A percentile compares a stretch with the other conserved stretches of the same genome.
phyloP scores from a whole-genome alignment of 148 eudicot species.

The Camellia sinensis region DNA sequence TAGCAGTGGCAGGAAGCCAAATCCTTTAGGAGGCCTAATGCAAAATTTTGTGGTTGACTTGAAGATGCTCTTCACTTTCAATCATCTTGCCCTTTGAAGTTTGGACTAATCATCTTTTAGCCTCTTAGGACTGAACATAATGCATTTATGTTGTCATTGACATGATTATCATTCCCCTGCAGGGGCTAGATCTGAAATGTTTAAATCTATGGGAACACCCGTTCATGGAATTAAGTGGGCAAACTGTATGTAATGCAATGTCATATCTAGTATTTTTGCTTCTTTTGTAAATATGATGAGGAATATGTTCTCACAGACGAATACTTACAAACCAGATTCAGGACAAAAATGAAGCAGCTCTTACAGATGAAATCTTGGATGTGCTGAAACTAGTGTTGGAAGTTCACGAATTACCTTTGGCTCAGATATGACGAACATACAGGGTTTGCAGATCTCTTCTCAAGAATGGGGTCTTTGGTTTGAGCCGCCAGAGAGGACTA shows the following conservation, averaged over 20 bases:
- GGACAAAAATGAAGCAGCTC: background rate
- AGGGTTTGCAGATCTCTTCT: background rate
- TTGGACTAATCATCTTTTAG: background rate
- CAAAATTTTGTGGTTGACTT: too few relatives aligned
- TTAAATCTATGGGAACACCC: background rate
- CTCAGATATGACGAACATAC: background rate
- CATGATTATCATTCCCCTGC: background rate
- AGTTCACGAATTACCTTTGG: constrained; percentile 1
- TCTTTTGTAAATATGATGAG: too few relatives aligned
- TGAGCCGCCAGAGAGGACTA: too few relatives aligned
- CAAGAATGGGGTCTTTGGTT: too few relatives aligned
- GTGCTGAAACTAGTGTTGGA: background rate
- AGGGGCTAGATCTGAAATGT: background rate
- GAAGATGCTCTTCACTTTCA: too few relatives aligned
- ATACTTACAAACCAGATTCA: background rate
- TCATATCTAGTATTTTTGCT: too few relatives aligned
- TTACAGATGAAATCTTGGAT: background rate
- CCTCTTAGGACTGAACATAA: background rate
- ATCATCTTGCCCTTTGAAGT: too few relatives aligned
- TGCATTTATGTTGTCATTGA: background rate
- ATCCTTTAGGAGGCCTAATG: too few relatives aligned
- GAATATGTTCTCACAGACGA: background rate
- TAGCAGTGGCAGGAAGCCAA: too few relatives aligned
- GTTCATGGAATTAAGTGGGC: background rate
- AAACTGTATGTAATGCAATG: background rate